Percentiles rank a stretch among this genome's conserved stretches.
Conservation (phyloP, 2,329 filamentous ascomycete species). For the Trichoderma atrobrunneum region DNA sequence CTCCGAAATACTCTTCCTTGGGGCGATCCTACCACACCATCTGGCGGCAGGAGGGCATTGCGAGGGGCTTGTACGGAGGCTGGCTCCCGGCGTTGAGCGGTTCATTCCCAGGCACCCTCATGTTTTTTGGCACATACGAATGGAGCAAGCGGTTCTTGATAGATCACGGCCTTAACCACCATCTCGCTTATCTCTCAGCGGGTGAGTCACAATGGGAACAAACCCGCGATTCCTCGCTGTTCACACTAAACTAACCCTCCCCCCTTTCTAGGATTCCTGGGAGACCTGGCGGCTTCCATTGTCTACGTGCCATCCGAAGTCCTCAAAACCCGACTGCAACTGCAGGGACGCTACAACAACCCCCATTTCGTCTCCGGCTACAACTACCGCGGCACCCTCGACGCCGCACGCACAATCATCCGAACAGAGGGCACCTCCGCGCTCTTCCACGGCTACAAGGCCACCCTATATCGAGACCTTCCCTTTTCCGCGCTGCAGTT, state of each 20-base stretch:
- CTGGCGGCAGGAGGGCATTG: conserved; percentile 83
- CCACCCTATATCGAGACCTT: conserved; percentile 88
- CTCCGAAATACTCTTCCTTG: conserved; percentile 88
- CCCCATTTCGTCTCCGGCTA: conserved; percentile 91
- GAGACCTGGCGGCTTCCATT: conserved; percentile 86
- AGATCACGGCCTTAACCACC: conserved; percentile 76
- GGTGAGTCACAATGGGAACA: conserved; percentile 50
- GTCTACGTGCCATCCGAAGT: conserved; percentile 98
- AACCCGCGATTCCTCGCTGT: conserved; percentile 12
- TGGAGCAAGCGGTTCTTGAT: conserved; percentile 89
- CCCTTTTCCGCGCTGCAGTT: conserved; percentile 97
- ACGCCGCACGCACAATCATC: conserved; percentile 83
- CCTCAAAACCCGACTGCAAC: conserved; percentile 91
- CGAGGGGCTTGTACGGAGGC: conserved; percentile 86
- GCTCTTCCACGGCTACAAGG: conserved; percentile 95
- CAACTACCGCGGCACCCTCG: conserved; percentile 83
- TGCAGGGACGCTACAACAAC: conserved; percentile 94
- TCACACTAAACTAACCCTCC: neutral
- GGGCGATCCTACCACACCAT: conserved; percentile 91
- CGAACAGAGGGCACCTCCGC: conserved; percentile 78
- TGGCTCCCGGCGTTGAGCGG: conserved; percentile 87
- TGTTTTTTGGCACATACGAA: conserved; percentile 97
- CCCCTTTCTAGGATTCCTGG: conserved; percentile 68
- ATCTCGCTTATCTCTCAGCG: conserved; percentile 79
- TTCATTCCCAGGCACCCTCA: conserved; percentile 87